Evolutionary conservation across 768 basidiomycete species (phyloP).

Genomic region (Pholiota microspora): DNA sequence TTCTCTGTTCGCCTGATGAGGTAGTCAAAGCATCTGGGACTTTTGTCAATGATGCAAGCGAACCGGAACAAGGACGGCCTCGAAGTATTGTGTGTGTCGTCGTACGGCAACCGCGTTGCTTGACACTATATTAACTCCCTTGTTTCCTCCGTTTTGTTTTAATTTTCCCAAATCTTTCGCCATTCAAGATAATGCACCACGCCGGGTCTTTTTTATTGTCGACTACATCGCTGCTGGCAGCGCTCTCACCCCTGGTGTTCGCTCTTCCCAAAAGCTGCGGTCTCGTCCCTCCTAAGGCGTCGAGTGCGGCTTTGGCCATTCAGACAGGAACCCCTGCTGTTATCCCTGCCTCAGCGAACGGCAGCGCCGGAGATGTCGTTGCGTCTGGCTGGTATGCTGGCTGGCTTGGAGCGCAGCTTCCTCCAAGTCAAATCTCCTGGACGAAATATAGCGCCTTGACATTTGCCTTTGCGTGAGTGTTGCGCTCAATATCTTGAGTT

Average conservation of each 20-base stretch:
- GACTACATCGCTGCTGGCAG: constrained; percentile 26
- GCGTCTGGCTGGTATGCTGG: constrained; percentile 56
- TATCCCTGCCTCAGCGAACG: background rate
- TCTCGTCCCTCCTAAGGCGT: constrained; percentile 26
- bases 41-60: background rate
- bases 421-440: constrained; percentile 50
- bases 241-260: constrained; percentile 9
- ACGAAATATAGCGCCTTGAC: constrained; percentile 48
- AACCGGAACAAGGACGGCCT: background rate
- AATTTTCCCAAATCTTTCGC: too few relatives aligned
- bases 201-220: background rate
- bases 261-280: constrained; percentile 24
- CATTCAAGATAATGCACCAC: background rate
- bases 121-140: background rate
- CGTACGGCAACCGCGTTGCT: background rate
- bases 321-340: background rate
- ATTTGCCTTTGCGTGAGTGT: constrained; percentile 47
- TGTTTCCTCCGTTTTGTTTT: background rate
- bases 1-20: background rate
- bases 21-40: background rate
- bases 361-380: constrained; percentile 29
- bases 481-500: background rate
- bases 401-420: constrained; percentile 42
- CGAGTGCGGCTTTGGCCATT: constrained; percentile 1
- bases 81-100: background rate